phyloP scores from a whole-genome alignment of 768 basidiomycete genomes.

The Tricholoma bakamatsutake region DNA sequence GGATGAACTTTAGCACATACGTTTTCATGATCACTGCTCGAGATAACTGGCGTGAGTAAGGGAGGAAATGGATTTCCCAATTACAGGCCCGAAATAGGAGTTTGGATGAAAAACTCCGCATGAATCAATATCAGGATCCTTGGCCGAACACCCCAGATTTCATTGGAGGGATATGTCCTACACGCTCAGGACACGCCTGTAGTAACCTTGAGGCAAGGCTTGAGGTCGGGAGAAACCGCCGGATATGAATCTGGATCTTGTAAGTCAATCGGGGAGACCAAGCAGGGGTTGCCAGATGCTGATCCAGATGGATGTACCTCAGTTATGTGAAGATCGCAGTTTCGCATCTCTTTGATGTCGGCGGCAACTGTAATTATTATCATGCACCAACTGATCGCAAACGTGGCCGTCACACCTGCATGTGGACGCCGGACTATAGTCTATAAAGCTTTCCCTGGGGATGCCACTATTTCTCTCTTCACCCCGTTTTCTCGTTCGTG shows the following conservation, averaged over 20 bases:
- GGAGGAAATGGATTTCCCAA: neutral
- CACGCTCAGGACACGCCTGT: slow-evolving; percentile 9
- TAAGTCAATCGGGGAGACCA: slow-evolving; percentile 15
- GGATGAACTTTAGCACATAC: neutral
- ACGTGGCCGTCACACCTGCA: slow-evolving; percentile 29
- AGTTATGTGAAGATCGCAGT: slow-evolving; percentile 12
- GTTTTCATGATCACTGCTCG: neutral
- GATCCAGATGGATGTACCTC: slow-evolving; percentile 3
- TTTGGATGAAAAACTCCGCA: slow-evolving; percentile 6
- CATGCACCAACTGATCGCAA: slow-evolving; percentile 20
- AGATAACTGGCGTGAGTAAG: slow-evolving; percentile 1
- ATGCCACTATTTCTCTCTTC: slow-evolving; percentile 20
- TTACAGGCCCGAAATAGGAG: neutral
- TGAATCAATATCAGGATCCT: slow-evolving; percentile 1
- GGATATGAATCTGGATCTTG: slow-evolving; percentile 20
- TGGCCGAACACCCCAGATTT: slow-evolving; percentile 30
- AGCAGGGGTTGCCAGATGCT: slow-evolving; percentile 6
- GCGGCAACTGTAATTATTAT: slow-evolving; percentile 16
- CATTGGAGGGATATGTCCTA: slow-evolving; percentile 8
- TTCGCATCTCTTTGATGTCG: slow-evolving; percentile 21
- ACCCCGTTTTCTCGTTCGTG: slow-evolving; percentile 10
- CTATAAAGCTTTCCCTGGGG: slow-evolving; percentile 29
- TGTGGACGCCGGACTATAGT: slow-evolving; percentile 7
- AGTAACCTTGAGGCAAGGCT: slow-evolving; percentile 24
- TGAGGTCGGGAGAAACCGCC: slow-evolving; percentile 26